Evolutionary conservation across 768 basidiomycete species (phyloP).

Genomic region (Trametes meyenii): DNA sequence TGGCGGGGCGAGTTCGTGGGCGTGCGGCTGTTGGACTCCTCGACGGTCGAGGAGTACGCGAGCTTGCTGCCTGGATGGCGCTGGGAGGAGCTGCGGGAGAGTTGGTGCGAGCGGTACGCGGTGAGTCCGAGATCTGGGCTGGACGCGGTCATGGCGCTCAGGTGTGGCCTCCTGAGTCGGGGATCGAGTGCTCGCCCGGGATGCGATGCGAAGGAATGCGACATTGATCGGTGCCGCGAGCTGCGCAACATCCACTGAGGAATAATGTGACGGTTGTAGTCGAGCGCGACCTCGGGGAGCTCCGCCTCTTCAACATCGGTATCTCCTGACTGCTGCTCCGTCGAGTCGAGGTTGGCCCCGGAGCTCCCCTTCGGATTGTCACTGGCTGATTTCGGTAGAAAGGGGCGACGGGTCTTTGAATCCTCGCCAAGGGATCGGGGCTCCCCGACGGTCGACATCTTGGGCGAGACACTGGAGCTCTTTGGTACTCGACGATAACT

Average conservation of each 20-base stretch:
- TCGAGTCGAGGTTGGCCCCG: background rate
- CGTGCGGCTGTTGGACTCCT: constrained; percentile 25
- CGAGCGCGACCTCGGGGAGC: constrained; percentile 91
- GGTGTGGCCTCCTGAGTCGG: constrained; percentile 44
- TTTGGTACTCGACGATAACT: constrained; percentile 80
- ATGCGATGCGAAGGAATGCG: constrained; percentile 41
- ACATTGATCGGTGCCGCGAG: constrained; percentile 47
- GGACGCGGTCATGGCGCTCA: constrained; percentile 62
- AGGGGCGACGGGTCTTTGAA: constrained; percentile 30
- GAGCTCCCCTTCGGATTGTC: constrained; percentile 14
- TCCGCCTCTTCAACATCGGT: constrained; percentile 68
- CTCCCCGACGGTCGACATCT: constrained; percentile 22
- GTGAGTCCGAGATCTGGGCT: constrained; percentile 63
- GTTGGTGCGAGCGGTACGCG: constrained; percentile 10
- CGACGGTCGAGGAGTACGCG: constrained; percentile 31
- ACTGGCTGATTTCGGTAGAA: constrained; percentile 34
- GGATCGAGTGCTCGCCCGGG: constrained; percentile 32
- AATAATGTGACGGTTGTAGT: constrained; percentile 93
- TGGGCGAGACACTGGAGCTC: constrained; percentile 18
- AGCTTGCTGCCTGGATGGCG: constrained; percentile 23
- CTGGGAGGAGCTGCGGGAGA: constrained; percentile 9
- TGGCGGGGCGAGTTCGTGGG: constrained; percentile 34
- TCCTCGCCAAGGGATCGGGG: constrained; percentile 22
- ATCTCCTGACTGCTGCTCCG: constrained; percentile 43
- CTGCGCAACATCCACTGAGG: constrained; percentile 85